Evolutionary conservation across 345 rosid species (phyloP).

Genomic region (Eucalyptus viminalis): DNA sequence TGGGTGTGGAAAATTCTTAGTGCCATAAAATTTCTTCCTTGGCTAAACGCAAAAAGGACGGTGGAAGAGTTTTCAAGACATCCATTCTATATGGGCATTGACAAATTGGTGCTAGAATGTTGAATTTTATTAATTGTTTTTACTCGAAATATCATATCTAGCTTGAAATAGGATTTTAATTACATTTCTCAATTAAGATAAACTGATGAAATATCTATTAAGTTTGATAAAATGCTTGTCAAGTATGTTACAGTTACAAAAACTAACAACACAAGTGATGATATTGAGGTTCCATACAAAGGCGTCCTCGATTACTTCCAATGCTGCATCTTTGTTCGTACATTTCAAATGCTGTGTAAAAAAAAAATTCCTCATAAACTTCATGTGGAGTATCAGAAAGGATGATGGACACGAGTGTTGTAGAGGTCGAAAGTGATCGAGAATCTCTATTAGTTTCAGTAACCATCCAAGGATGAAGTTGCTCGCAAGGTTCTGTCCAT

Average conservation of each 20-base stretch:
- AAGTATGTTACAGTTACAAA: not conserved
- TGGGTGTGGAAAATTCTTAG: not conserved
- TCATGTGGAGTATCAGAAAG: no score
- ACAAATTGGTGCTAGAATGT: no score
- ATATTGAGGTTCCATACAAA: slow-evolving; percentile 79
- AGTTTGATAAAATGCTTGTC: not conserved
- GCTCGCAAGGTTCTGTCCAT: slow-evolving; percentile 36
- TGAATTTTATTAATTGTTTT: no score
- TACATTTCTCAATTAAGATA: not conserved
- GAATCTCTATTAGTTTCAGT: slow-evolving; percentile 33
- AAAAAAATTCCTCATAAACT: not conserved
- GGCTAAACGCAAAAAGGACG: not conserved
- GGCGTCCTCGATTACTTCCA: slow-evolving; percentile 72
- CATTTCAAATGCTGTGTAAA: slow-evolving; percentile 37
- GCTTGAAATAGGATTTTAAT: no score
- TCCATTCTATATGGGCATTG: no score
- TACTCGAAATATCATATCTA: no score
- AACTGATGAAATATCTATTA: not conserved
- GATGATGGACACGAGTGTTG: not conserved
- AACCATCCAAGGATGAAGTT: slow-evolving; percentile 46
- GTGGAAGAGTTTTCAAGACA: no score
- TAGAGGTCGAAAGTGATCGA: slow-evolving; percentile 24
- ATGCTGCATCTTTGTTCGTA: slow-evolving; percentile 43
- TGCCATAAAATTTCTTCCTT: not conserved
- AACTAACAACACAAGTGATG: slow-evolving; percentile 5